Evolutionary conservation across 768 basidiomycete species (phyloP).

Genomic region (Amanita subjunquillea): DNA sequence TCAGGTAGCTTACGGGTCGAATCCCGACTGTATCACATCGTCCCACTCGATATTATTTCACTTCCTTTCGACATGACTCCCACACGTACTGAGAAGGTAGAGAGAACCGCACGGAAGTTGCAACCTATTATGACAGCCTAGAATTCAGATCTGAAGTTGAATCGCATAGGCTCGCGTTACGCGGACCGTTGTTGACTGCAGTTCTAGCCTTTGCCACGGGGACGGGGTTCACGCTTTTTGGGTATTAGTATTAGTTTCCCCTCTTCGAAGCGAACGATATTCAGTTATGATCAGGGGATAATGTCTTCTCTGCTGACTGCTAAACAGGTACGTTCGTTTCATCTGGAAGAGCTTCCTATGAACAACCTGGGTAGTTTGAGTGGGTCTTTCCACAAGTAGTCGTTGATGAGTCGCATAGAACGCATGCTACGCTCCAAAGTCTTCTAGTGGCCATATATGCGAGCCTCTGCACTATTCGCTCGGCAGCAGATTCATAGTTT

Average conservation of each 20-base stretch:
- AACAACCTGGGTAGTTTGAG: slow-evolving; percentile 19
- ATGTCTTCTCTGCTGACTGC: slow-evolving; percentile 59
- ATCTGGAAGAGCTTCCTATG: not conserved
- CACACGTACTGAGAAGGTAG: too few species aligned
- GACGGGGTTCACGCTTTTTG: slow-evolving; percentile 52
- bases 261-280: not conserved
- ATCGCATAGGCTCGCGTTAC: slow-evolving; percentile 15
- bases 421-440: slow-evolving; percentile 48
- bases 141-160: slow-evolving; percentile 25
- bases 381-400: slow-evolving; percentile 43
- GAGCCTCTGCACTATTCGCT: slow-evolving; percentile 38
- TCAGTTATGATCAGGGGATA: slow-evolving; percentile 59
- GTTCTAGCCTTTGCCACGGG: slow-evolving; percentile 46
- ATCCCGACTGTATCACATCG: too few species aligned
- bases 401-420: slow-evolving; percentile 23
- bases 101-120: too few species aligned
- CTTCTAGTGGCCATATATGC: slow-evolving; percentile 27
- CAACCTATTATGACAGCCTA: slow-evolving; percentile 10
- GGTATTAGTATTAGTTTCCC: slow-evolving; percentile 20
- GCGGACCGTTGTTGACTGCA: slow-evolving; percentile 34
- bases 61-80: not conserved
- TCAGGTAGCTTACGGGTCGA: too few species aligned
- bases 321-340: slow-evolving; percentile 24
- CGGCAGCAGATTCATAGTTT: not conserved
- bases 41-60: too few species aligned